These are phyloP conservation scores for Lepiota subincarnata DNA, from an alignment of 768 basidiomycete species.

Conservation along the genomic window DNA sequence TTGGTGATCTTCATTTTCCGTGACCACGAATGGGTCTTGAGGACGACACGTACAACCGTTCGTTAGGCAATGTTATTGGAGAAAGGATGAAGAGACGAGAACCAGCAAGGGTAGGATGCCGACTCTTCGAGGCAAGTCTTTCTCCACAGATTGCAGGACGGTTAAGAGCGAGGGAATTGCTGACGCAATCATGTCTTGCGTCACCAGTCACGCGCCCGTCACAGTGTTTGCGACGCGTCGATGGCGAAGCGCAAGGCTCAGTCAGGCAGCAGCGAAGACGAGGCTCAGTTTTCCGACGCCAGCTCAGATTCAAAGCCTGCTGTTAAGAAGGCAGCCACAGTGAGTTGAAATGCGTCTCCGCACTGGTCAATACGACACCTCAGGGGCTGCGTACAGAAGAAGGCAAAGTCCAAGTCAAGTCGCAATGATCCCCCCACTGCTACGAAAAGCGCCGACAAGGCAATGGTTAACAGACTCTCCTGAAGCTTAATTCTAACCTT, in stretches of 20 bases:
- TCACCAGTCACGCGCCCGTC: conserved; percentile 16
- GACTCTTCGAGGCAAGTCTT: conserved; percentile 3
- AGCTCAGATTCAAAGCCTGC: conserved; percentile 10
- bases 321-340: conserved; percentile 15
- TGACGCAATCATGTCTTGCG: conserved; percentile 27
- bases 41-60: conserved; percentile 19
- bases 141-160: conserved; percentile 4
- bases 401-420: not conserved
- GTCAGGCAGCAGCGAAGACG: conserved; percentile 17
- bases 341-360: not conserved
- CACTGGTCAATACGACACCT: not conserved
- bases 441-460: not conserved
- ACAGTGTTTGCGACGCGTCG: not conserved
- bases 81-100: not conserved
- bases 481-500: too few relatives aligned
- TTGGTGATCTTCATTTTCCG: conserved; percentile 85
- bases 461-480: not conserved
- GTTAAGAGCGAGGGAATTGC: conserved; percentile 20
- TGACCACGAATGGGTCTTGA: conserved; percentile 38
- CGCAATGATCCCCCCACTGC: not conserved
- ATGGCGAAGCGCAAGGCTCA: conserved; percentile 27
- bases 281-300: conserved; percentile 2
- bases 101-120: conserved; percentile 9
- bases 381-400: not conserved
- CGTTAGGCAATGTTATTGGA: not conserved